Conservation (phyloP, 139 green algal genomes). For the Nannochloris sp. region DNA sequence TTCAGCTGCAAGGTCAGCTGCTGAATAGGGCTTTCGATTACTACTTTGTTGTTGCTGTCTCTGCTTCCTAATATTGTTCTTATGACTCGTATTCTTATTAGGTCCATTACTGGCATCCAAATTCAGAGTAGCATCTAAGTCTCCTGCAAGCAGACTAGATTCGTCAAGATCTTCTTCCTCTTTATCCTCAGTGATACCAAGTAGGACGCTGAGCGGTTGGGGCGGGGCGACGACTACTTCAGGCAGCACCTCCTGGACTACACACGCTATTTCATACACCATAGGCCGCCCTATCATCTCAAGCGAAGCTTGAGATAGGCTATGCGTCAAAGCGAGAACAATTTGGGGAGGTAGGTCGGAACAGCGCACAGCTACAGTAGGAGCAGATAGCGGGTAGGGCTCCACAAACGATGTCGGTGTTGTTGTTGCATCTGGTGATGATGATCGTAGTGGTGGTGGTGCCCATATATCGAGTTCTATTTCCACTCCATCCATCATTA, state of each 20-base stretch:
- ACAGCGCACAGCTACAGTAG: conserved; percentile 34
- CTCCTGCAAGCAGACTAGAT: conserved; percentile 1
- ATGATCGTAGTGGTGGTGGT: background rate
- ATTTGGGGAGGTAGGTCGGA: conserved; percentile 6
- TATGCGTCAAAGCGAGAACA: conserved; percentile 41
- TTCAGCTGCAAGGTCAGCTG: conserved; percentile 22
- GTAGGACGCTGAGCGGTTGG: background rate
- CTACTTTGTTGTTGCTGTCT: background rate
- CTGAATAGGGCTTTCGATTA: background rate
- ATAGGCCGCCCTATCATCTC: conserved; percentile 38
- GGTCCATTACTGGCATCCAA: background rate
- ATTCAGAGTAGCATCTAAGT: background rate
- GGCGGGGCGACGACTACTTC: background rate
- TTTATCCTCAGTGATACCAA: background rate
- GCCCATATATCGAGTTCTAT: conserved; percentile 30
- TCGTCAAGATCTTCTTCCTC: background rate
- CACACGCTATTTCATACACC: conserved; percentile 49
- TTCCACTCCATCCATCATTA: conserved; percentile 4
- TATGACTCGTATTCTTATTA: background rate
- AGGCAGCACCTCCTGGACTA: conserved; percentile 27
- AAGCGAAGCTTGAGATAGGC: conserved; percentile 13
- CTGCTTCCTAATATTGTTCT: background rate
- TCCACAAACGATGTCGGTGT: too few species aligned
- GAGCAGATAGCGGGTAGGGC: conserved; percentile 46
- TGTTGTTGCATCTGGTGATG: too few species aligned